Evolutionary conservation across 2,329 filamentous ascomycete species (phyloP), one percentile per base, ranked within the genome.

Genomic region (Seiridium unicorne): DNA sequence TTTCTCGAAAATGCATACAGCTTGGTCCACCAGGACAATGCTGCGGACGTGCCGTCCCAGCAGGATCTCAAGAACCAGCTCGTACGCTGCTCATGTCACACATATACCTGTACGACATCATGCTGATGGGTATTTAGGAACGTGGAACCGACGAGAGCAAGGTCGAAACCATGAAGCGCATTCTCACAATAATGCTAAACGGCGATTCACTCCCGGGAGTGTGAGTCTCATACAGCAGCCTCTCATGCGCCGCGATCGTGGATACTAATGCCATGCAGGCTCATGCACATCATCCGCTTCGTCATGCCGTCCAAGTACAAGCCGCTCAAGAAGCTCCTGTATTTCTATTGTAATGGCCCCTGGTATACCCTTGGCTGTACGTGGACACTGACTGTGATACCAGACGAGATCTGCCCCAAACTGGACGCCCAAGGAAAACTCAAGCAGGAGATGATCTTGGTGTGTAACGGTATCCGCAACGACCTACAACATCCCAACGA

Each of bases 281-380:
- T 99, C 69, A 99, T 99, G 95, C 95, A 98, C 81, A 99, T 99
- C 73, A 99, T 99, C 76, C 92, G 95, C 75, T 99, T 99, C 75
- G 93, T 99, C 70, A 99, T 99, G 95, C 95, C 95, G 11, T 97
- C 93, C 64, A 97, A 96, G 81, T 92, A 91, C 77, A 99, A 99
- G 81, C 82, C 90, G 47, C 82, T 99, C 70, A 99, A 99, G 86
- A 99, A 99, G 82, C 85, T 99, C 63, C 86, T 99, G 59, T 99
- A 99, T 80, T 95, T 99, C 77, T 99, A 99, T 82, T 97, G 49
- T 53, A 53, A 26, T 6, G 32, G 98, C 75, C 49, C 49, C 49
- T 53, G 32, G n/a, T 34, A 32, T 32, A 9, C 26, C 26, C 47
- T 49, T 10, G 10, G 35, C 47, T 49, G 31, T 53, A 8, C 34